A percentile compares a stretch with the other conserved stretches of the same genome.
These are phyloP conservation scores for Moesziomyces aphidis DNA, from an alignment of 1,284 basidiomycete species.

Conservation along the genomic window DNA sequence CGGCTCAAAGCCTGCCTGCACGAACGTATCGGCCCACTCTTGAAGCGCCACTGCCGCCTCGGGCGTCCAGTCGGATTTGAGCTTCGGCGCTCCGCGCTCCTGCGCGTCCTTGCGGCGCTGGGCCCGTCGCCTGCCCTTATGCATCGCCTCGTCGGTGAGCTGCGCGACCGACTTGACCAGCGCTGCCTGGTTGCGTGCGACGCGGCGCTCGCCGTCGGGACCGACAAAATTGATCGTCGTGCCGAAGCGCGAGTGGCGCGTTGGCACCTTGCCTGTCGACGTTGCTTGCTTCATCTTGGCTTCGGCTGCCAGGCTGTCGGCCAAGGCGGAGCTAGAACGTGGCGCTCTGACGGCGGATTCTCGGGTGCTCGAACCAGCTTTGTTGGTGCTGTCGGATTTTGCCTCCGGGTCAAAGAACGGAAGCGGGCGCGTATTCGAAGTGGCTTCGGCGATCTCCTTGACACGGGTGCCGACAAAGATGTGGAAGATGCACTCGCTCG, in stretches of 20 bases:
- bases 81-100: constrained; percentile 57
- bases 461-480: constrained; percentile 57
- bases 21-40: constrained; percentile 62
- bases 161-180: constrained; percentile 57
- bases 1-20: constrained; percentile 60
- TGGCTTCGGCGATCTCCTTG: constrained; percentile 32
- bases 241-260: constrained; percentile 65
- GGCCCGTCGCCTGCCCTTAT: constrained; percentile 40
- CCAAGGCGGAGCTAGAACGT: constrained; percentile 24
- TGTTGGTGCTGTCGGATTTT: not conserved
- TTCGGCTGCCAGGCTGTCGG: constrained; percentile 53
- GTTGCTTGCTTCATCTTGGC: constrained; percentile 46
- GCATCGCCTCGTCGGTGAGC: constrained; percentile 51
- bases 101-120: constrained; percentile 49
- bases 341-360: constrained; percentile 3
- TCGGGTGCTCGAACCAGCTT: constrained; percentile 2
- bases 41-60: constrained; percentile 47
- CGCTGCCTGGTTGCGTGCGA: constrained; percentile 54
- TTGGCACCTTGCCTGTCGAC: constrained; percentile 18
- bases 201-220: constrained; percentile 54
- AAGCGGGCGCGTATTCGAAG: not conserved
- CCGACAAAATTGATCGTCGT: constrained; percentile 64
- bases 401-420: not conserved
- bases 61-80: constrained; percentile 56
- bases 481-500: constrained; percentile 65